These are phyloP conservation scores for Chromera velia DNA, from an alignment of 73 alveolate genomes.

Conservation along the genomic window DNA sequence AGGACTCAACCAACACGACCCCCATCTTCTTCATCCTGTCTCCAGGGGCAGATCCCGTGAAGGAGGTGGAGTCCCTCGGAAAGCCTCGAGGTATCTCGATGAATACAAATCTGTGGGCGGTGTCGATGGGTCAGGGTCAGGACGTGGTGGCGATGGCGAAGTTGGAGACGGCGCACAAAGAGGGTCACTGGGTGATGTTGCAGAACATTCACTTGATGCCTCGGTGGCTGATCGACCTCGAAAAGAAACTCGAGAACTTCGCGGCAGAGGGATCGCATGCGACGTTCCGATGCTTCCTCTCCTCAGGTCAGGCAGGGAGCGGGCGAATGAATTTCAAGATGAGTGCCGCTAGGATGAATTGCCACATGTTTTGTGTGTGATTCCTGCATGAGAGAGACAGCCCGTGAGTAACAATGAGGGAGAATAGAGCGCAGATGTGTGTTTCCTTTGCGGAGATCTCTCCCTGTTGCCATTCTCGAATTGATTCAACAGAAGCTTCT, in stretches of 20 bases:
- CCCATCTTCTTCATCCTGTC: slow-evolving; percentile 98
- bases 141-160: slow-evolving; percentile 94
- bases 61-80: slow-evolving; percentile 82
- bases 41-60: slow-evolving; percentile 99
- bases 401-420: no score
- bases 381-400: no score
- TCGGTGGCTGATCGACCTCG: slow-evolving; percentile 81
- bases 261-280: slow-evolving; percentile 92
- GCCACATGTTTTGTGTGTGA: no score
- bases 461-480: no score
- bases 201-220: slow-evolving; percentile 99
- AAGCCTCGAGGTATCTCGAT: slow-evolving; percentile 74
- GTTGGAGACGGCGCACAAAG: slow-evolving; percentile 93
- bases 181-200: slow-evolving; percentile 99
- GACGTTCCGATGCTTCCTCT: slow-evolving; percentile 90
- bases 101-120: slow-evolving; percentile 85
- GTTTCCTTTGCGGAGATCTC: no score
- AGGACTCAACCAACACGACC: slow-evolving; percentile 92
- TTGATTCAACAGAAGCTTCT: no score
- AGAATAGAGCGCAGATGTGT: no score
- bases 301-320: slow-evolving; percentile 72
- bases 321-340: no score
- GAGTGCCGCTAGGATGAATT: no score
- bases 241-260: slow-evolving; percentile 91
- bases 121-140: slow-evolving; percentile 97